Evolutionary conservation across 176 grass and related monocot genomes (phyloP), one percentile per base, ranked within the genome.

Genomic region (Saccharum officinarum): DNA sequence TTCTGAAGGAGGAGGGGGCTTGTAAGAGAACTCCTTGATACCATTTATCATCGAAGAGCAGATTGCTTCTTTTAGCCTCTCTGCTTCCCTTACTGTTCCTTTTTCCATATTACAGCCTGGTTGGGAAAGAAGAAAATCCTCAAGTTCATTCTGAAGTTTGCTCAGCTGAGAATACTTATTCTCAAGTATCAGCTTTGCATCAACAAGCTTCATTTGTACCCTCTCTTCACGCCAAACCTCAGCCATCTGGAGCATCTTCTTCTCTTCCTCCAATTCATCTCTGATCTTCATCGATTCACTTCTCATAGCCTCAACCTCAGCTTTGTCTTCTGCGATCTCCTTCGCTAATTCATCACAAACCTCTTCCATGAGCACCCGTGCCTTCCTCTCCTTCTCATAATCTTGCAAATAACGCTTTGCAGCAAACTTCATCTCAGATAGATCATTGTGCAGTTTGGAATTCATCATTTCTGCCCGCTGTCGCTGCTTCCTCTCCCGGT

Each of bases 211-310:
- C 91, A 93, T 90, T 31, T 93, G 91, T n/a, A 93, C 91, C 75
- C 91, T 85, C 74, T 93, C 91, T 85, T 93, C 91, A 77, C 91
- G 84, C 91, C 91, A 93, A 86, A 93, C 91, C 80, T 93, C 91
- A 11, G 88, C 91, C 88, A 93, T 83, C 75, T 93, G 92, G 28
- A 94, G 83, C 92, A 89, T 94, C 80, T 82, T 94, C 80, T 88
- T 89, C 76, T 94, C 92, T 87, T 94, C 87, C 83, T 87, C 89
- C n/a, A 94, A 68, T 80, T 94, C 92, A 69, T 94, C 87, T 73
- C 81, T 83, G 20, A 89, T 75, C 80, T 89, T 92, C 69, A 92
- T 70, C 0, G 89, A 88, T 82, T 92, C 92, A 47, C 33, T 69
- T 79, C 83, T 89, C 31, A 94, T 80, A 76, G 85, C 78, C 72